Conservation (phyloP, 352 stramenopile genomes). For the Globisporangium ultimum region DNA sequence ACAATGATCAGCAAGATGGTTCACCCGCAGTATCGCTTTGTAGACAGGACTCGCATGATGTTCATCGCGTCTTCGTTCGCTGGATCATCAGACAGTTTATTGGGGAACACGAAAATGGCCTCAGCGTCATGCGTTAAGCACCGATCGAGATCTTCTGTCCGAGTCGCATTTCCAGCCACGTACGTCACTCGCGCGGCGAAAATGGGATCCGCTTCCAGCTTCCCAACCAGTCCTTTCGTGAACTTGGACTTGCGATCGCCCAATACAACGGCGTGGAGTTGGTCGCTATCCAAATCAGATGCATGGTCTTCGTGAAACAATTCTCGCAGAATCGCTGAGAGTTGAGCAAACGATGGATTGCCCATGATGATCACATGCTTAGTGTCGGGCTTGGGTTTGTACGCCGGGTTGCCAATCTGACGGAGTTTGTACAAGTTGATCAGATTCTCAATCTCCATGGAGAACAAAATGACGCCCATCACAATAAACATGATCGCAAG, state of each 20-base stretch:
- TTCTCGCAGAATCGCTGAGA: conserved; percentile 78
- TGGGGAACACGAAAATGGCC: conserved; percentile 81
- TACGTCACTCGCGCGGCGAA: conserved; percentile 82
- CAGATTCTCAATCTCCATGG: conserved; percentile 87
- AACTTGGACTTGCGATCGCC: conserved; percentile 71
- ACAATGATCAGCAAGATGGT: not conserved
- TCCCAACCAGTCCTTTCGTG: conserved; percentile 61
- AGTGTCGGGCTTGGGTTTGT: conserved; percentile 57
- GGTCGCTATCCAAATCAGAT: conserved; percentile 33
- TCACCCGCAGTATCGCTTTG: conserved; percentile 71
- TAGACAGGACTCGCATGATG: conserved; percentile 79
- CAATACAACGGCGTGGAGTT: conserved; percentile 67
- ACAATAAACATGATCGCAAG: conserved; percentile 89
- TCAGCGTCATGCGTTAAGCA: conserved; percentile 48
- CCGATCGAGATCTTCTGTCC: conserved; percentile 70
- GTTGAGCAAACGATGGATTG: conserved; percentile 81
- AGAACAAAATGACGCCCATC: conserved; percentile 85
- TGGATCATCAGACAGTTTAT: conserved; percentile 74
- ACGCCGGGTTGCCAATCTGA: conserved; percentile 79
- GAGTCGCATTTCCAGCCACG: conserved; percentile 69
- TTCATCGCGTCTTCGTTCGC: conserved; percentile 78
- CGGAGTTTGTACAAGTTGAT: conserved; percentile 82
- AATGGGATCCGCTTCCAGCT: conserved; percentile 73
- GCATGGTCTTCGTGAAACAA: conserved; percentile 88
- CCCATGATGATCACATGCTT: conserved; percentile 80